phyloP scores from a whole-genome alignment of 2,329 filamentous ascomycete genomes.

The Colletotrichum nymphaeae region DNA sequence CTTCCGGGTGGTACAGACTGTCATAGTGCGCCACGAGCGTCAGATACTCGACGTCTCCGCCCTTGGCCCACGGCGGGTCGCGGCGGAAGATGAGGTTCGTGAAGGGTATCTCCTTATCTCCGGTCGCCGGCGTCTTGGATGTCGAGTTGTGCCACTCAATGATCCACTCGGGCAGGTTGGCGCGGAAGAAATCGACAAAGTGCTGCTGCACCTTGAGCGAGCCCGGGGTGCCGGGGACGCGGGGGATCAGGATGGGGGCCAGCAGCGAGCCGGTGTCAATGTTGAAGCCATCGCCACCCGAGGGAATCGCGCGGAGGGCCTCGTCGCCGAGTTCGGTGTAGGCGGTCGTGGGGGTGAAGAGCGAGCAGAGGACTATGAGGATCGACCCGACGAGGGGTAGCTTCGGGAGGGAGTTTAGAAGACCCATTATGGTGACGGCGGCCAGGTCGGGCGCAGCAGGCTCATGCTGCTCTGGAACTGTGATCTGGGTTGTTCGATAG shows the following conservation, averaged over 20 bases:
- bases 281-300: slow-evolving; percentile 81
- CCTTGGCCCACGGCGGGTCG: slow-evolving; percentile 84
- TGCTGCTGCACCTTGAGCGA: slow-evolving; percentile 80
- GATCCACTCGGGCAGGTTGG: slow-evolving; percentile 81
- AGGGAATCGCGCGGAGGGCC: slow-evolving; percentile 77
- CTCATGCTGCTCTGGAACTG: slow-evolving; percentile 27
- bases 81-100: slow-evolving; percentile 86
- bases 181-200: slow-evolving; percentile 84
- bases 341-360: slow-evolving; percentile 45
- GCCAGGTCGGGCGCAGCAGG: slow-evolving; percentile 25
- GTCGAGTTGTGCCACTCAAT: slow-evolving; percentile 92
- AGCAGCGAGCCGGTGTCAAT: slow-evolving; percentile 81
- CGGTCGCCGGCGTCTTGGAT: slow-evolving; percentile 80
- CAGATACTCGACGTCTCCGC: slow-evolving; percentile 82
- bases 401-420: slow-evolving; percentile 28
- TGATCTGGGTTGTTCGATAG: background rate
- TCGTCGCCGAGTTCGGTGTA: slow-evolving; percentile 76
- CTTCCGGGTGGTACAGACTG: slow-evolving; percentile 80
- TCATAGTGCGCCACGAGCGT: slow-evolving; percentile 96
- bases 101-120: slow-evolving; percentile 80
- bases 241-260: slow-evolving; percentile 86
- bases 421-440: slow-evolving; percentile 27
- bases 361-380: slow-evolving; percentile 36
- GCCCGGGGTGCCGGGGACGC: slow-evolving; percentile 88
- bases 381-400: slow-evolving; percentile 35